Evolutionary conservation across 2,329 filamentous ascomycete genomes (phyloP).

Genomic region (Drechslerella coelobrocha): DNA sequence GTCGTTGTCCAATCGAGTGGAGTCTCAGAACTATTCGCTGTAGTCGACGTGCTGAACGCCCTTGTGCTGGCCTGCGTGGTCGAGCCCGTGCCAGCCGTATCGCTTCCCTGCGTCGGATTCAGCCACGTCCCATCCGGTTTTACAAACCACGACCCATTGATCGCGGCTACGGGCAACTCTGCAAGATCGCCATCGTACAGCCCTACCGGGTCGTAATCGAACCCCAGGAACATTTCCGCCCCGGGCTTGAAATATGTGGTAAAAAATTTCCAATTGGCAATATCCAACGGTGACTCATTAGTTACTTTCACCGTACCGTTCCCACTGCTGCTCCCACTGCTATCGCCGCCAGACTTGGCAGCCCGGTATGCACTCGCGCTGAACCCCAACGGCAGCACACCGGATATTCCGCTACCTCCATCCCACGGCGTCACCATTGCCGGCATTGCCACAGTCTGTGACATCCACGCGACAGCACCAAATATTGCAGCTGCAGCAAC

Average conservation of each 20-base stretch:
- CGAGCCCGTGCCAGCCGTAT: background rate
- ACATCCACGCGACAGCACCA: constrained; percentile 18
- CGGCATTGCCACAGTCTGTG: constrained; percentile 25
- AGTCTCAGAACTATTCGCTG: background rate
- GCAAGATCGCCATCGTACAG: constrained; percentile 19
- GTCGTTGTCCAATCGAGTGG: background rate
- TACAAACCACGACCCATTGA: constrained; percentile 48
- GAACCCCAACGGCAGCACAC: constrained; percentile 36
- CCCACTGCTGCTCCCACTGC: background rate
- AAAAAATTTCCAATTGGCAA: constrained; percentile 36
- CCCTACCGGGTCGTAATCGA: constrained; percentile 29
- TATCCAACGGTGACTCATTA: constrained; percentile 27
- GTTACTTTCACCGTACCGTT: constrained; percentile 18
- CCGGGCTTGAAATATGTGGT: constrained; percentile 48
- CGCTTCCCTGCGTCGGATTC: background rate
- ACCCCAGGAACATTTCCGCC: constrained; percentile 43
- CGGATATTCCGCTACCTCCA: constrained; percentile 18
- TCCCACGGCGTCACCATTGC: constrained; percentile 10
- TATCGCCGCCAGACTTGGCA: background rate
- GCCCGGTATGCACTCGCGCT: constrained; percentile 17
- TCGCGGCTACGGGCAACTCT: constrained; percentile 18
- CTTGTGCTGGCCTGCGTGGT: background rate
- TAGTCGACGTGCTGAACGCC: background rate
- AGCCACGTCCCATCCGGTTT: constrained; percentile 38
- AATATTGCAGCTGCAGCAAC: constrained; percentile 25